Conservation (phyloP, 768 basidiomycete species). For the Phaeolepiota aurea region DNA sequence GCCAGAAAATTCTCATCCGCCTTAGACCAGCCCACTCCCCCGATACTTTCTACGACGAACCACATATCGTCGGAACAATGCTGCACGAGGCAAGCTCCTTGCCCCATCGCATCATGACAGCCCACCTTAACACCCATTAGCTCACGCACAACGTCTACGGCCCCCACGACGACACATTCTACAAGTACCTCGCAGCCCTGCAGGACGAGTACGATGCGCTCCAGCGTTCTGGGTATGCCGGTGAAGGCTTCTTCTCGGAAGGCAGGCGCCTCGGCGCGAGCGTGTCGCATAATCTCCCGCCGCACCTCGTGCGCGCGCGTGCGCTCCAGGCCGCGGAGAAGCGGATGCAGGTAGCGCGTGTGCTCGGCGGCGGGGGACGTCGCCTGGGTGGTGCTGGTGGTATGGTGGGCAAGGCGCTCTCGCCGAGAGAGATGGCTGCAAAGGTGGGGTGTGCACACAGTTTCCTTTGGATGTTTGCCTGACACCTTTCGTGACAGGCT, state of each 20-base stretch:
- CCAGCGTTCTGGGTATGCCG: constrained; percentile 73
- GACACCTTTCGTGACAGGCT: constrained; percentile 43
- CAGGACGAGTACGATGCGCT: constrained; percentile 84
- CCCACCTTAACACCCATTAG: constrained; percentile 24
- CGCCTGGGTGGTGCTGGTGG: constrained; percentile 47
- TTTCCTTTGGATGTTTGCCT: not conserved
- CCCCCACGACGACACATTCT: constrained; percentile 82
- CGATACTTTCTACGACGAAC: constrained; percentile 67
- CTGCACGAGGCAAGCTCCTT: constrained; percentile 65
- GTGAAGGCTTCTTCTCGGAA: constrained; percentile 84
- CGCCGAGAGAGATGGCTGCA: constrained; percentile 67
- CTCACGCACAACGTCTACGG: constrained; percentile 86
- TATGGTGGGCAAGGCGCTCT: constrained; percentile 29
- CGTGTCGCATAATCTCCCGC: constrained; percentile 60
- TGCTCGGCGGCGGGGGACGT: constrained; percentile 43
- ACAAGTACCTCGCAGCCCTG: constrained; percentile 60
- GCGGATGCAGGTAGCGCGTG: constrained; percentile 34
- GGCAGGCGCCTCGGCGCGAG: constrained; percentile 65
- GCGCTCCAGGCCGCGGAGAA: constrained; percentile 80
- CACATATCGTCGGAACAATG: constrained; percentile 76
- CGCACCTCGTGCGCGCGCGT: constrained; percentile 52
- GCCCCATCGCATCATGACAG: not conserved
- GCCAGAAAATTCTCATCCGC: constrained; percentile 76
- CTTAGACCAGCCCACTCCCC: constrained; percentile 64
- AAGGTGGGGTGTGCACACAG: constrained; percentile 39